These are phyloP conservation scores for Oryza nivara DNA, from an alignment of 176 grass and related monocot species.

Conservation along the genomic window DNA sequence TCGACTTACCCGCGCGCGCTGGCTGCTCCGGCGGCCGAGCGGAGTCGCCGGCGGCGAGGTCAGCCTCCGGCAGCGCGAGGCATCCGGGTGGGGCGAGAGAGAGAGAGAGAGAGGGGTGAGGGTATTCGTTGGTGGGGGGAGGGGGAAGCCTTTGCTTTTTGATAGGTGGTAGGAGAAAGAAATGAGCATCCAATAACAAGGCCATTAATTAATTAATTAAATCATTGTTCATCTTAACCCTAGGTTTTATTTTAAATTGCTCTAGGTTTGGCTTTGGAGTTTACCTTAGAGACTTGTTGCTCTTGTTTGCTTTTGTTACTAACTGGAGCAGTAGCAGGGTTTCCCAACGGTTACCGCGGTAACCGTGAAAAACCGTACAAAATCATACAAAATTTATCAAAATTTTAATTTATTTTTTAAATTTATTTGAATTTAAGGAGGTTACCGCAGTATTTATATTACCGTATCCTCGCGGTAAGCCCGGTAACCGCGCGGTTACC, in stretches of 20 bases:
- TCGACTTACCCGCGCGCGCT: constrained; percentile 30
- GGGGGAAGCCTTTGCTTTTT: constrained; percentile 33
- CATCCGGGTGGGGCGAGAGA: constrained; percentile 11
- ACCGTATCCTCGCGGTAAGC: no score
- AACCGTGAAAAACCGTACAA: no score
- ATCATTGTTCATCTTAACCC: background rate
- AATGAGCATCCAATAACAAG: background rate
- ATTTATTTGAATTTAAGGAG: no score
- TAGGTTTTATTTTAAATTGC: constrained; percentile 1
- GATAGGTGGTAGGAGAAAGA: constrained; percentile 6
- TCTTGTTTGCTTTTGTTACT: background rate
- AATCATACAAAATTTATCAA: no score
- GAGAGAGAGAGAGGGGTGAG: background rate
- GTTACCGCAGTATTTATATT: no score
- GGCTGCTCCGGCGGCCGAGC: constrained; percentile 10
- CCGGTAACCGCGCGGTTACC: no score
- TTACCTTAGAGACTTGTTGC: background rate
- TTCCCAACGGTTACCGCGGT: no score
- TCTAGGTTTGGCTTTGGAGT: background rate
- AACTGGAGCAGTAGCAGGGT: no score
- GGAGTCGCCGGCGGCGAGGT: constrained; percentile 31
- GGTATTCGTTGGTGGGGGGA: constrained; percentile 48
- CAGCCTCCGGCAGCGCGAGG: constrained; percentile 31
- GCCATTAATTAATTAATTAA: background rate
- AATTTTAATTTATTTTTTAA: no score